Conservation (phyloP, 2,329 filamentous ascomycete genomes). For the Tolypocladium paradoxum region DNA sequence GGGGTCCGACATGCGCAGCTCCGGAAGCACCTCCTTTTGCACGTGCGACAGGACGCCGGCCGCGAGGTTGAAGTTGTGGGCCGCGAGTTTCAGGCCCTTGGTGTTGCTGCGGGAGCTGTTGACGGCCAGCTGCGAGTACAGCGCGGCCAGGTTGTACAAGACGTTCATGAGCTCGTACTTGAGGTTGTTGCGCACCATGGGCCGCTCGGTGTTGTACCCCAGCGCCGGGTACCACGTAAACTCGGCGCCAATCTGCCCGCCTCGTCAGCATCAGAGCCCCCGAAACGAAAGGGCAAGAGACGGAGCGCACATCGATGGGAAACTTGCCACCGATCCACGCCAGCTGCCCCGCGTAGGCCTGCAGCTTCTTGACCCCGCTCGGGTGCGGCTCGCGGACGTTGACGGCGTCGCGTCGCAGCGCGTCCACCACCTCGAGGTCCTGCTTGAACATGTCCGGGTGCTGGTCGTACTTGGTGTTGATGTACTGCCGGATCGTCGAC, state of each 20-base stretch:
- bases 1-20: constrained; percentile 68
- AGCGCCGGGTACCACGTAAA: constrained; percentile 94
- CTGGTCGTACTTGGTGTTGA: constrained; percentile 96
- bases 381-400: constrained; percentile 80
- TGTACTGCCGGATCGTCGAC: constrained; percentile 82
- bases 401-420: constrained; percentile 73
- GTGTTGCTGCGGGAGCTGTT: constrained; percentile 65
- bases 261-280: constrained; percentile 1
- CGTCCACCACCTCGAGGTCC: constrained; percentile 76
- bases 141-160: constrained; percentile 82
- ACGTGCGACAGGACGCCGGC: constrained; percentile 78
- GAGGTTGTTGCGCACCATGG: constrained; percentile 54
- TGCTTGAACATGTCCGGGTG: constrained; percentile 93
- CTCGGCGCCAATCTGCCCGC: constrained; percentile 71
- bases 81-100: constrained; percentile 78
- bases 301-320: constrained; percentile 64
- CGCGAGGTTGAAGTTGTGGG: constrained; percentile 79
- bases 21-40: constrained; percentile 65
- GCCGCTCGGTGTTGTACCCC: constrained; percentile 75
- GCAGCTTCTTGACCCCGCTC: constrained; percentile 79
- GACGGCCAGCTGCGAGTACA: constrained; percentile 87
- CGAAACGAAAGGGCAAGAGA: background rate
- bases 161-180: constrained; percentile 85
- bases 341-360: constrained; percentile 83
- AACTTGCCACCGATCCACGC: constrained; percentile 94